Evolutionary conservation across 2,329 filamentous ascomycete genomes (phyloP).

Genomic region (Fusarium sp.): DNA sequence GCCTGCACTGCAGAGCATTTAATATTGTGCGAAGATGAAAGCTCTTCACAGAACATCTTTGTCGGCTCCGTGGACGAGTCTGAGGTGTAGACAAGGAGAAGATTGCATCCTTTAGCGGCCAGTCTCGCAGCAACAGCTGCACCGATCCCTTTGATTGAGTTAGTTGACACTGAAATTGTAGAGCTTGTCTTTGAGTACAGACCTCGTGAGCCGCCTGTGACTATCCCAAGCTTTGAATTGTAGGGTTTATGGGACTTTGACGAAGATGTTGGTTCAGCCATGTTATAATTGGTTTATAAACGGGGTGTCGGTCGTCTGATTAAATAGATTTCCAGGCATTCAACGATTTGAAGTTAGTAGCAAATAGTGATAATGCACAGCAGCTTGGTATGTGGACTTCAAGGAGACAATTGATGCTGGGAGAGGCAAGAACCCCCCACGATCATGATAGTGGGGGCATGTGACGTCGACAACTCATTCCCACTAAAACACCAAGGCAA

Average conservation of each 20-base stretch:
- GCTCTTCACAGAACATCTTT: constrained; percentile 59
- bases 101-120: constrained; percentile 69
- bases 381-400: neutral
- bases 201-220: constrained; percentile 54
- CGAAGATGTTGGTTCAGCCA: constrained; percentile 32
- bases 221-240: constrained; percentile 51
- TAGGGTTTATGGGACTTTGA: constrained; percentile 44
- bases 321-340: neutral
- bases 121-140: constrained; percentile 69
- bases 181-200: neutral
- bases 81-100: constrained; percentile 72
- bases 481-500: neutral
- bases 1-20: constrained; percentile 48
- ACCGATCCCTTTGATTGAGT: constrained; percentile 66
- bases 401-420: neutral
- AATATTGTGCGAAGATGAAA: constrained; percentile 59
- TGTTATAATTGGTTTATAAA: constrained; percentile 13
- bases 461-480: constrained; percentile 33
- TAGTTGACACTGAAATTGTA: neutral
- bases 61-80: constrained; percentile 64
- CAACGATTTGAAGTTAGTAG: neutral
- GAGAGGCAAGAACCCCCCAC: constrained; percentile 11
- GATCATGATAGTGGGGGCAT: constrained; percentile 29
- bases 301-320: neutral
- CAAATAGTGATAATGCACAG: constrained; percentile 6